Percentiles rank a stretch among this genome's conserved stretches.
Evolutionary conservation across 352 stramenopile genomes (phyloP).

Genomic region (Globisporangium apiculatum): DNA sequence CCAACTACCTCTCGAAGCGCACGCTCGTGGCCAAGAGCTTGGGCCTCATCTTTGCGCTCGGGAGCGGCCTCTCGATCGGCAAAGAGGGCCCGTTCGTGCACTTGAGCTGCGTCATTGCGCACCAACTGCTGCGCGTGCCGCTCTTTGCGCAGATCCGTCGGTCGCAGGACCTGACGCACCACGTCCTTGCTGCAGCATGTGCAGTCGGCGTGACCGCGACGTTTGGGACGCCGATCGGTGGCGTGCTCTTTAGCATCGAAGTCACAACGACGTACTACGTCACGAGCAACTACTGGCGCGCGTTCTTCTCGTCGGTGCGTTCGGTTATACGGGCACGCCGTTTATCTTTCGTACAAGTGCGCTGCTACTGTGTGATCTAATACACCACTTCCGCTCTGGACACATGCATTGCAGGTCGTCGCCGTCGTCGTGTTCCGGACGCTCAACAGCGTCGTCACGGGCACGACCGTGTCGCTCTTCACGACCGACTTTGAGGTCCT

Average conservation of each 20-base stretch:
- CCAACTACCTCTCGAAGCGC: conserved; percentile 50
- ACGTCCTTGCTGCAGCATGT: conserved; percentile 59
- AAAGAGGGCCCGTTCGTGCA: conserved; percentile 82
- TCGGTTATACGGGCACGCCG: no score
- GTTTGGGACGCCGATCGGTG: conserved; percentile 70
- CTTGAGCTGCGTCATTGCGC: conserved; percentile 66
- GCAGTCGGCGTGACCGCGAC: conserved; percentile 74
- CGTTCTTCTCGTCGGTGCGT: conserved; percentile 75
- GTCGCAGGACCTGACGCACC: conserved; percentile 56
- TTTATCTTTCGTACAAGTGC: no score
- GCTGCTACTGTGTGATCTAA: no score
- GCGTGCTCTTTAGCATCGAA: conserved; percentile 74
- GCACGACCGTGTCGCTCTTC: conserved; percentile 66
- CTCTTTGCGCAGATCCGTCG: conserved; percentile 52
- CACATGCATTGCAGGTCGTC: conserved; percentile 31
- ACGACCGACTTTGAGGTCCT: conserved; percentile 68
- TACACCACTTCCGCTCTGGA: not conserved
- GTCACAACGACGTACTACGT: conserved; percentile 87
- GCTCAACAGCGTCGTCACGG: conserved; percentile 54
- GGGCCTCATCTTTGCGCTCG: conserved; percentile 52
- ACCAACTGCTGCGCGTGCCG: conserved; percentile 47
- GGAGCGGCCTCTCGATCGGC: conserved; percentile 63
- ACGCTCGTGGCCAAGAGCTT: conserved; percentile 63
- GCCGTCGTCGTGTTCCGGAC: conserved; percentile 79
- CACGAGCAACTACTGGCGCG: conserved; percentile 85